Evolutionary conservation across 129 eudicot genomes (phyloP).

Genomic region (Artemisia tridentata): DNA sequence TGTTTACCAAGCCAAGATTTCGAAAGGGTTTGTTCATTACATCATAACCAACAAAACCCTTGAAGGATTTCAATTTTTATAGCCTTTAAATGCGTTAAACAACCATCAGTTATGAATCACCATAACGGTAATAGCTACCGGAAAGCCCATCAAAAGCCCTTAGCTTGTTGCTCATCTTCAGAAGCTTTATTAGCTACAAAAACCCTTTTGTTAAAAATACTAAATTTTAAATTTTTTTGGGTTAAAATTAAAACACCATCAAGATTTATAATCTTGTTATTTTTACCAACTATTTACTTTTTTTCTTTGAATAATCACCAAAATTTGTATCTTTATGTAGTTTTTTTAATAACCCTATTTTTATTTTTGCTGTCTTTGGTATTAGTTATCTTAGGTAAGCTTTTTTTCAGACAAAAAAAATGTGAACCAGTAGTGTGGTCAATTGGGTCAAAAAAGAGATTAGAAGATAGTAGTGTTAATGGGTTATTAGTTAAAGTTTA

Average conservation of each 20-base stretch:
- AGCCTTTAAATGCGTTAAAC: constrained; percentile 41
- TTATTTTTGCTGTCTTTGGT: constrained; percentile 27
- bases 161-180: constrained; percentile 37
- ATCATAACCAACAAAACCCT: neutral
- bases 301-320: constrained; percentile 38
- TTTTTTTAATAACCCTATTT: constrained; percentile 32
- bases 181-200: constrained; percentile 51
- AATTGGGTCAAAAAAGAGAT: constrained; percentile 49
- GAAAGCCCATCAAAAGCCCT: constrained; percentile 27
- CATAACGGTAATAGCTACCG: constrained; percentile 24
- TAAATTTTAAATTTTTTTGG: constrained; percentile 41
- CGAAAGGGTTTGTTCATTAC: neutral
- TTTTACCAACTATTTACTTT: constrained; percentile 57
- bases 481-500: constrained; percentile 61
- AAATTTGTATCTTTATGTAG: constrained; percentile 34
- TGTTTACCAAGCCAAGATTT: constrained; percentile 20
- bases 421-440: constrained; percentile 63
- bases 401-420: constrained; percentile 26
- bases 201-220: constrained; percentile 33
- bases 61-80: neutral
- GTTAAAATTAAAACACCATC: constrained; percentile 50
- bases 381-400: constrained; percentile 33
- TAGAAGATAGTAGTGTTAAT: constrained; percentile 24
- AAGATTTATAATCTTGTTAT: constrained; percentile 43
- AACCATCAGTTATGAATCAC: neutral